Percentiles rank a stretch among this genome's conserved stretches.
phyloP scores from a whole-genome alignment of 768 basidiomycete species.

The Russula olivacea region DNA sequence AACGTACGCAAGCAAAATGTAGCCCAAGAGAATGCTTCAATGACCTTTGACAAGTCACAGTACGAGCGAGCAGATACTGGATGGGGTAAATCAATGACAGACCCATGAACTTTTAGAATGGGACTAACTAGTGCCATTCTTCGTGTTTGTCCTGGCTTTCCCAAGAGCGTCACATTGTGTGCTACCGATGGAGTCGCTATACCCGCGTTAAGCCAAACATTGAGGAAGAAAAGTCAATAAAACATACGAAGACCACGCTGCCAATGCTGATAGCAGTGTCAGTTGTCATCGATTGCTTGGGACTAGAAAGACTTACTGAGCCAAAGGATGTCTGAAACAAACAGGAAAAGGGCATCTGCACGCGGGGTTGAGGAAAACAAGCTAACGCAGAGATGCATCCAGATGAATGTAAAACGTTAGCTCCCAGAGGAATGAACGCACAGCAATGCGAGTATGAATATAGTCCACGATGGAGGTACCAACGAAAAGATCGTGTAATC shows the following conservation, averaged over 20 bases:
- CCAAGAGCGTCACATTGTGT: conserved; percentile 23
- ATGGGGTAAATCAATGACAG: background rate
- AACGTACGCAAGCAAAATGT: conserved; percentile 18
- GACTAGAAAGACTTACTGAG: conserved; percentile 15
- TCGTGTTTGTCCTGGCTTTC: conserved; percentile 11
- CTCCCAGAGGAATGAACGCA: conserved; percentile 3
- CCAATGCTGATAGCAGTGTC: conserved; percentile 16
- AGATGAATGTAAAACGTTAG: background rate
- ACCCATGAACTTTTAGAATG: background rate
- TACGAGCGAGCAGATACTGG: conserved; percentile 25
- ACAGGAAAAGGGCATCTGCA: conserved; percentile 19
- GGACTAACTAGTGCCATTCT: conserved; percentile 21
- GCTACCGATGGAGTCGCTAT: conserved; percentile 18
- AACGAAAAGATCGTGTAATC: conserved; percentile 24
- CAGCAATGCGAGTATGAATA: conserved; percentile 23
- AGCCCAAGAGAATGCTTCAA: conserved; percentile 25
- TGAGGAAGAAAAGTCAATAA: background rate
- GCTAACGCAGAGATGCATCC: conserved; percentile 4
- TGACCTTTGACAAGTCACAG: conserved; percentile 24
- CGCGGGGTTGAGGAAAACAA: conserved; percentile 19
- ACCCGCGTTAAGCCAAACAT: background rate
- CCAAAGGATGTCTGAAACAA: conserved; percentile 23
- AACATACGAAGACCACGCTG: conserved; percentile 23
- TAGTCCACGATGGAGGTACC: conserved; percentile 23
- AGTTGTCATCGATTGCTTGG: background rate